These are phyloP conservation scores for Xerophyta viscosa DNA, from an alignment of 106 monocot genomes.

Conservation along the genomic window DNA sequence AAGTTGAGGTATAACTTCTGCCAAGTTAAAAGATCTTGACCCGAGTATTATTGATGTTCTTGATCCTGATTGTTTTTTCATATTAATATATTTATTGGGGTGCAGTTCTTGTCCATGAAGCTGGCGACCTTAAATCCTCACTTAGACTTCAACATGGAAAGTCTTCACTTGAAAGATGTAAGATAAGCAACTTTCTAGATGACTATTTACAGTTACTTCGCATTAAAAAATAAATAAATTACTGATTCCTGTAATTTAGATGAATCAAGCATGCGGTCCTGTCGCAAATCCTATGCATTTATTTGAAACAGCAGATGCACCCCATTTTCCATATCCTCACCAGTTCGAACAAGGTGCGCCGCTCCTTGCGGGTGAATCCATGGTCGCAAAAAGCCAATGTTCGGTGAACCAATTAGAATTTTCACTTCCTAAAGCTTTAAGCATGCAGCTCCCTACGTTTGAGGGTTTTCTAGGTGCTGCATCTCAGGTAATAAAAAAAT, in stretches of 20 bases:
- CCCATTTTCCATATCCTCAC: slow-evolving; percentile 23
- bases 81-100: slow-evolving; percentile 1
- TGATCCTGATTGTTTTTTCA: neutral
- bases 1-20: slow-evolving; percentile 47
- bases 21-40: neutral
- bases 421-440: slow-evolving; percentile 17
- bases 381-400: slow-evolving; percentile 8
- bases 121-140: slow-evolving; percentile 55
- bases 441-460: slow-evolving; percentile 28
- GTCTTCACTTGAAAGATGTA: slow-evolving; percentile 43
- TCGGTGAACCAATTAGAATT: slow-evolving; percentile 18
- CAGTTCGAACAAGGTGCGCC: slow-evolving; percentile 17
- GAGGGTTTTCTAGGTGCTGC: slow-evolving; percentile 35
- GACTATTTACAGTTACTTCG: neutral
- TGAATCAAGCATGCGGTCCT: slow-evolving; percentile 23
- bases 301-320: slow-evolving; percentile 15
- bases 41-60: neutral
- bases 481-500: slow-evolving; percentile 53
- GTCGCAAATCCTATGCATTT: slow-evolving; percentile 20
- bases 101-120: slow-evolving; percentile 82
- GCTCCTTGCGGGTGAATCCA: slow-evolving; percentile 18
- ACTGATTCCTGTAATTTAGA: slow-evolving; percentile 24
- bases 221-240: neutral
- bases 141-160: slow-evolving; percentile 43
- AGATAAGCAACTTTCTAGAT: neutral